These are phyloP conservation scores for Erodium moschatum DNA, from an alignment of 441 rosid species.

Conservation along the genomic window DNA sequence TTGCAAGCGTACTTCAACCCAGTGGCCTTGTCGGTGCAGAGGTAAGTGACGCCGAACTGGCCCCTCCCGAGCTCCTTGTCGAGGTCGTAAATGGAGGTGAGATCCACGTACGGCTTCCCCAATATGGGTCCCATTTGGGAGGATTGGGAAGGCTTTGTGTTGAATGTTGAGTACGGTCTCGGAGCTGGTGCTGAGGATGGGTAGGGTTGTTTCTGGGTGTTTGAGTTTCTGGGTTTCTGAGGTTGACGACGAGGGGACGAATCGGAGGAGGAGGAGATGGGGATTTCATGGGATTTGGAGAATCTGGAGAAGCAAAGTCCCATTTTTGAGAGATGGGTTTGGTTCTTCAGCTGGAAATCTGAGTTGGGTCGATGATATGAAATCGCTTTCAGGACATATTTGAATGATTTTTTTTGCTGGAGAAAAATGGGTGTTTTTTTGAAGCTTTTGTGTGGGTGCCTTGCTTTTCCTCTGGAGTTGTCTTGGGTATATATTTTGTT, in stretches of 20 bases:
- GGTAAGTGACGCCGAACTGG: conserved; percentile 43
- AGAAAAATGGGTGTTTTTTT: neutral
- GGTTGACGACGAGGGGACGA: conserved; percentile 28
- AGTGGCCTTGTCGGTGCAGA: conserved; percentile 43
- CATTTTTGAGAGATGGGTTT: conserved; percentile 27
- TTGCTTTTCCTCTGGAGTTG: neutral
- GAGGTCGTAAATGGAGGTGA: conserved; percentile 35
- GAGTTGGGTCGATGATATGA: too few relatives aligned
- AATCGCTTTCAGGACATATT: neutral
- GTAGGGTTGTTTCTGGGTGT: too few relatives aligned
- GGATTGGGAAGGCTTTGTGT: conserved; percentile 22
- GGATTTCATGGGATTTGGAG: conserved; percentile 36
- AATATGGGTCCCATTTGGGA: conserved; percentile 36
- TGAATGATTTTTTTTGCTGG: neutral
- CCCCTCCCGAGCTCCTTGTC: conserved; percentile 54
- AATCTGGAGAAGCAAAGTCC: conserved; percentile 43
- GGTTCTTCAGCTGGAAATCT: neutral
- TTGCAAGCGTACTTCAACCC: conserved; percentile 48
- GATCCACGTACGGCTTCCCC: conserved; percentile 34
- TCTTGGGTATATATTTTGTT: neutral
- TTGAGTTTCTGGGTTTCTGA: conserved; percentile 16
- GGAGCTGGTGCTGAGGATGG: neutral
- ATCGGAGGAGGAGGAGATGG: conserved; percentile 44
- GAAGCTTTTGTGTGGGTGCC: neutral
- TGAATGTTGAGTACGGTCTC: conserved; percentile 9